Conservation (phyloP, 306 rosid genomes). For the Medicago lupulina region DNA sequence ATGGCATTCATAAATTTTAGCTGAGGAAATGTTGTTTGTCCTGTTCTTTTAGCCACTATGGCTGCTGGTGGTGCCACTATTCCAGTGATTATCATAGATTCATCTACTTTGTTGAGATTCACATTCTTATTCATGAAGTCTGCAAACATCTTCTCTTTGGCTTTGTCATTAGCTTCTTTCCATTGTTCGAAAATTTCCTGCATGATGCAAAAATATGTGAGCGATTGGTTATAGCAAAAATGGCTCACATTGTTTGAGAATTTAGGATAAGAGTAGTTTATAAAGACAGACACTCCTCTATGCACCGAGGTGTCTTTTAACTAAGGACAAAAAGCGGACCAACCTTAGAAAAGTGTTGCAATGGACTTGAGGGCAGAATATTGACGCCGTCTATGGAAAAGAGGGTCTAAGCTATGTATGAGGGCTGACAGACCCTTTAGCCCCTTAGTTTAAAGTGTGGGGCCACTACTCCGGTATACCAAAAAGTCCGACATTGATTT, state of each 20-base stretch:
- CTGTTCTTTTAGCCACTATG: slow-evolving; percentile 62
- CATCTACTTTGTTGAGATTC: slow-evolving; percentile 49
- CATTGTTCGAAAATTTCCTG: slow-evolving; percentile 42
- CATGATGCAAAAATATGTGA: neutral
- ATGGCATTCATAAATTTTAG: slow-evolving; percentile 56
- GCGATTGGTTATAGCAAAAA: neutral
- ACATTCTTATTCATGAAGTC: slow-evolving; percentile 50
- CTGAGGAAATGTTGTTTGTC: slow-evolving; percentile 56
- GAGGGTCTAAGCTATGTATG: neutral
- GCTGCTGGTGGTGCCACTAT: slow-evolving; percentile 72
- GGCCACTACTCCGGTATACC: too few species aligned
- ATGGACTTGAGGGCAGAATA: neutral
- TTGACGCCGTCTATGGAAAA: neutral
- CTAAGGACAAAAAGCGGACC: neutral
- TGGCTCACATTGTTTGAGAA: neutral
- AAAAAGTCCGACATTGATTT: too few species aligned
- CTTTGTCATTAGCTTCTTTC: neutral
- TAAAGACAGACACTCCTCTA: too few species aligned
- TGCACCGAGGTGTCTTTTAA: too few species aligned
- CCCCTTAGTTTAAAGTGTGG: neutral
- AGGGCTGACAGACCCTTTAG: neutral
- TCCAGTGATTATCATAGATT: slow-evolving; percentile 57
- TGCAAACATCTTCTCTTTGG: neutral
- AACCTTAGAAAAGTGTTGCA: neutral
- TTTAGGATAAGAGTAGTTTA: neutral